These are phyloP conservation scores for Phytophthora nicotianae DNA, from an alignment of 352 stramenopile species.

Conservation along the genomic window DNA sequence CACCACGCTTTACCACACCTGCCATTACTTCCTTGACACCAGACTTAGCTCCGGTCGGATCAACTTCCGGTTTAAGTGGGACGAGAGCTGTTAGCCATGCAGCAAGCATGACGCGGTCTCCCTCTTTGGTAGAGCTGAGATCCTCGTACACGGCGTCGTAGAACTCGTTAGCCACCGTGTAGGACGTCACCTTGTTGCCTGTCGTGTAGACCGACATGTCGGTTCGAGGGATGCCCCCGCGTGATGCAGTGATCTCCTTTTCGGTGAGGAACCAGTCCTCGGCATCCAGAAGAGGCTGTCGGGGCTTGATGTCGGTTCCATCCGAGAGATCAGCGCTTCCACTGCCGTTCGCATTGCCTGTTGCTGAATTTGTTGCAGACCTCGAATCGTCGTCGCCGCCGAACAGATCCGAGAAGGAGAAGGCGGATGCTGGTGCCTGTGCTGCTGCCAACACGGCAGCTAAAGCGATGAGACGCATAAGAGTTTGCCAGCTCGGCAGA, in stretches of 20 bases:
- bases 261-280: neutral
- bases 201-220: conserved; percentile 38
- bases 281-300: conserved; percentile 37
- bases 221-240: conserved; percentile 40
- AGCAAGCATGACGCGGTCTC: conserved; percentile 40
- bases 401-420: neutral
- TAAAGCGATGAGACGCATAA: neutral
- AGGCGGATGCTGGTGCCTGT: neutral
- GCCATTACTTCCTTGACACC: conserved; percentile 41
- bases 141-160: conserved; percentile 52
- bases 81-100: conserved; percentile 59
- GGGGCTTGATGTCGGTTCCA: neutral
- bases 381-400: neutral
- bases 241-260: conserved; percentile 49
- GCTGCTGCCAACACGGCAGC: neutral
- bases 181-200: conserved; percentile 51
- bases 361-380: neutral
- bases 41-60: conserved; percentile 27
- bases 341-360: neutral
- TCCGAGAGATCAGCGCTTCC: conserved; percentile 3
- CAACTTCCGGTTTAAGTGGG: conserved; percentile 38
- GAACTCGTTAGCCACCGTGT: conserved; percentile 42
- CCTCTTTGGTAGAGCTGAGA: conserved; percentile 23
- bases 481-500: neutral
- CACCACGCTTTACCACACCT: conserved; percentile 34